phyloP scores from a whole-genome alignment of 2,329 filamentous ascomycete species.

The Helotiales sp. region DNA sequence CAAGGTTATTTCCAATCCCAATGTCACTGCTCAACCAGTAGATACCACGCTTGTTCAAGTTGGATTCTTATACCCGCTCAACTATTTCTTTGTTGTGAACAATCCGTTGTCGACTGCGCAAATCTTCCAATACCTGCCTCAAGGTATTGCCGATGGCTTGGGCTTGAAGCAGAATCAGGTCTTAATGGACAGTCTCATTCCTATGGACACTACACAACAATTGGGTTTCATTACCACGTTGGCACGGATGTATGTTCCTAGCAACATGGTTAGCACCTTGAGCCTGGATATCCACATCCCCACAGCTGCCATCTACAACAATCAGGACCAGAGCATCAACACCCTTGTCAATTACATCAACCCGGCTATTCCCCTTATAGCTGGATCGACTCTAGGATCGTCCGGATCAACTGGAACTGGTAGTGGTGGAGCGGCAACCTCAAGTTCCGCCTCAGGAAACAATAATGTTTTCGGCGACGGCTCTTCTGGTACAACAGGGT shows the following conservation, averaged over 20 bases:
- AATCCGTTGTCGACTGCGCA: slow-evolving; percentile 75
- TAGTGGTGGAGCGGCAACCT: slow-evolving; percentile 37
- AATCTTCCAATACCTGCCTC: slow-evolving; percentile 77
- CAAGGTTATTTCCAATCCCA: slow-evolving; percentile 32
- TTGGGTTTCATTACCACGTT: slow-evolving; percentile 81
- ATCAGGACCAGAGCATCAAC: slow-evolving; percentile 62
- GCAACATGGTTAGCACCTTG: slow-evolving; percentile 66
- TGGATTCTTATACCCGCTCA: slow-evolving; percentile 77
- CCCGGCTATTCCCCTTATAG: slow-evolving; percentile 60
- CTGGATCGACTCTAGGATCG: slow-evolving; percentile 41
- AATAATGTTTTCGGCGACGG: slow-evolving; percentile 43
- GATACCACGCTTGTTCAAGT: slow-evolving; percentile 77
- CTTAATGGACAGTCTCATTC: slow-evolving; percentile 69
- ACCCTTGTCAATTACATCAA: slow-evolving; percentile 82
- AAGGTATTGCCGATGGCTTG: slow-evolving; percentile 58
- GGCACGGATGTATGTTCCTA: slow-evolving; percentile 75
- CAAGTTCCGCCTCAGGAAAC: slow-evolving; percentile 35
- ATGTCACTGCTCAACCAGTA: slow-evolving; percentile 35
- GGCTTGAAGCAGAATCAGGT: slow-evolving; percentile 48
- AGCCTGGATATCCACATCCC: slow-evolving; percentile 69
- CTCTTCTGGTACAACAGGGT: slow-evolving; percentile 43
- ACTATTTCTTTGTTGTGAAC: slow-evolving; percentile 79
- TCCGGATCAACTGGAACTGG: slow-evolving; percentile 38
- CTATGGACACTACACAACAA: slow-evolving; percentile 68
- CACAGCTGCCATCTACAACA: slow-evolving; percentile 73